Conservation (phyloP, 1,139 yeast genomes). For the Suhomyces bokatorum region DNA sequence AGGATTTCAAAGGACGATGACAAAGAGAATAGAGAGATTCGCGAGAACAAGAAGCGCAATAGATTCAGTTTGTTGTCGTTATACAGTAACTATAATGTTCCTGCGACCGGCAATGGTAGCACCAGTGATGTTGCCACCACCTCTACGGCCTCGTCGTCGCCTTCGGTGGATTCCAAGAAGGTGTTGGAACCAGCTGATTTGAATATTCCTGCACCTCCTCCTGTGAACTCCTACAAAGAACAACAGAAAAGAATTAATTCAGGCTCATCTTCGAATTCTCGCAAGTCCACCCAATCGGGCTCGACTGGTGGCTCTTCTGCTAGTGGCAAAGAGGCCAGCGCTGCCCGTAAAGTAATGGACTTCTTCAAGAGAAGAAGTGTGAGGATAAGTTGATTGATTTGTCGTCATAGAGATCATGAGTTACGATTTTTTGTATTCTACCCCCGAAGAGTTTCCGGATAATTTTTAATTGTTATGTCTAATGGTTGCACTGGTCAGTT, state of each 20-base stretch:
- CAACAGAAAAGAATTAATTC: slow-evolving; percentile 18
- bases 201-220: slow-evolving; percentile 20
- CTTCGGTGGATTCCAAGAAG: slow-evolving; percentile 26
- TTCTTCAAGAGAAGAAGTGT: slow-evolving; percentile 78
- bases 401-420: slow-evolving; percentile 2
- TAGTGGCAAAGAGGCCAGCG: slow-evolving; percentile 58
- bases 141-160: slow-evolving; percentile 12
- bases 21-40: slow-evolving; percentile 26
- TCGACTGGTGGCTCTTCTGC: slow-evolving; percentile 21
- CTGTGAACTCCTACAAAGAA: slow-evolving; percentile 7
- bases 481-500: slow-evolving; percentile 9
- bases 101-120: slow-evolving; percentile 15
- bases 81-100: slow-evolving; percentile 40
- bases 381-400: slow-evolving; percentile 22
- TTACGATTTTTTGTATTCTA: slow-evolving; percentile 7
- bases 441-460: slow-evolving; percentile 1
- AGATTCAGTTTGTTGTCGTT: slow-evolving; percentile 56
- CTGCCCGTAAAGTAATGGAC: slow-evolving; percentile 78
- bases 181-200: slow-evolving; percentile 45
- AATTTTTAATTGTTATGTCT: slow-evolving; percentile 8
- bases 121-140: slow-evolving; percentile 11
- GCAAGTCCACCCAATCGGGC: slow-evolving; percentile 16
- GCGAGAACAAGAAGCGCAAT: slow-evolving; percentile 43
- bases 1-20: slow-evolving; percentile 17
- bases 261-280: slow-evolving; percentile 18